phyloP scores from a whole-genome alignment of 768 basidiomycete species.

The Macrolepiota dolichaula region DNA sequence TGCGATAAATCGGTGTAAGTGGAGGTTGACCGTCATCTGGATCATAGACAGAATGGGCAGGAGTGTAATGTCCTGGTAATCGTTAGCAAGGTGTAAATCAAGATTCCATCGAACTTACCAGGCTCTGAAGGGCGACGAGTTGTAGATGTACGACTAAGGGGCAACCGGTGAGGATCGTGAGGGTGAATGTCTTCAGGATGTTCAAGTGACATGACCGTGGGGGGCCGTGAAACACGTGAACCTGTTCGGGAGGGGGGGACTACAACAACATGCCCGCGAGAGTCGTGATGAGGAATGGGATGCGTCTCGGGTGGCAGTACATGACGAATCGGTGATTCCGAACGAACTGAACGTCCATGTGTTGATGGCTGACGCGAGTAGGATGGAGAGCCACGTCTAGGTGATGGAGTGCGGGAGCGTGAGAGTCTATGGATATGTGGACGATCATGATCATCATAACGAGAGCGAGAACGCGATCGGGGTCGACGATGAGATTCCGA shows the following conservation, averaged over 20 bases:
- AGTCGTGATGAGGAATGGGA: slow-evolving; percentile 3
- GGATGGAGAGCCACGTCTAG: background rate
- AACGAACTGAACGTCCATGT: slow-evolving; percentile 11
- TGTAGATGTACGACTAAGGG: slow-evolving; percentile 12
- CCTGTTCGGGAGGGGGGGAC: slow-evolving; percentile 18
- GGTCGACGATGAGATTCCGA: slow-evolving; percentile 20
- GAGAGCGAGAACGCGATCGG: slow-evolving; percentile 14
- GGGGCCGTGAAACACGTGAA: slow-evolving; percentile 16
- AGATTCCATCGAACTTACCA: background rate
- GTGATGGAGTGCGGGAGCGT: slow-evolving; percentile 20
- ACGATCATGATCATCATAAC: background rate
- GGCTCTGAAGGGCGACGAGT: background rate
- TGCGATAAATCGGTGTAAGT: background rate
- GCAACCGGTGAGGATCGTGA: background rate
- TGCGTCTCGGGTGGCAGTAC: slow-evolving; percentile 3
- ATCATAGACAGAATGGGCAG: slow-evolving; percentile 11
- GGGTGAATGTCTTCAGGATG: slow-evolving; percentile 13
- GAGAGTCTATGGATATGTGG: background rate
- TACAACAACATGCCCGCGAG: slow-evolving; percentile 15
- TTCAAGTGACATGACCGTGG: slow-evolving; percentile 22
- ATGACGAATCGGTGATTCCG: slow-evolving; percentile 22
- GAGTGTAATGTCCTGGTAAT: slow-evolving; percentile 6
- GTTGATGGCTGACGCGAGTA: slow-evolving; percentile 8
- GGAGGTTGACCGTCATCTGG: slow-evolving; percentile 1
- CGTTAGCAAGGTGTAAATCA: background rate